phyloP scores from a whole-genome alignment of 352 stramenopile species.

The Halophytophthora polymorphica region DNA sequence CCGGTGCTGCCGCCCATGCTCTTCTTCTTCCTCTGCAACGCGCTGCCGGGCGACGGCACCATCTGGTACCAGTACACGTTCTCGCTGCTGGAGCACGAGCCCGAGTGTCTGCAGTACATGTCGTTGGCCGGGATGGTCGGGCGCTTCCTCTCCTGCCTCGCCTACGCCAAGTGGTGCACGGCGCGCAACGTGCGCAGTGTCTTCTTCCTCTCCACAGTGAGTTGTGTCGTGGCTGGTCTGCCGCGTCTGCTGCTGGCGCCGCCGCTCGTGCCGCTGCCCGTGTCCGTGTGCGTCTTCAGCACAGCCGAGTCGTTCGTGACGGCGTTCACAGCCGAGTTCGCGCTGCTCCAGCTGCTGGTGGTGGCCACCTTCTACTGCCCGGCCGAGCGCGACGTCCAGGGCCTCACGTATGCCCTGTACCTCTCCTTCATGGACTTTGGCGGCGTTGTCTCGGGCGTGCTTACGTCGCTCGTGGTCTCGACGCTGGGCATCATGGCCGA shows the following conservation, averaged over 20 bases:
- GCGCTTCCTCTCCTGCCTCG: slow-evolving; percentile 66
- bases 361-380: slow-evolving; percentile 84
- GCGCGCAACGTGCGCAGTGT: slow-evolving; percentile 65
- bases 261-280: slow-evolving; percentile 40
- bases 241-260: slow-evolving; percentile 64
- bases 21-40: slow-evolving; percentile 82
- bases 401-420: slow-evolving; percentile 77
- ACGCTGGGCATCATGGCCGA: slow-evolving; percentile 59
- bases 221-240: slow-evolving; percentile 55
- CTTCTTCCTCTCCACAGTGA: slow-evolving; percentile 75
- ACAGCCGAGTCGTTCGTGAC: slow-evolving; percentile 74
- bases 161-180: slow-evolving; percentile 69
- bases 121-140: slow-evolving; percentile 63
- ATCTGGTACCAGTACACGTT: slow-evolving; percentile 86
- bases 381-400: slow-evolving; percentile 44
- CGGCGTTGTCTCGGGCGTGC: slow-evolving; percentile 62
- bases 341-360: slow-evolving; percentile 76
- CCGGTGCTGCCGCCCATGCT: slow-evolving; percentile 68
- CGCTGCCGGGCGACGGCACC: slow-evolving; percentile 54
- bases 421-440: slow-evolving; percentile 87
- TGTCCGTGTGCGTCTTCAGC: slow-evolving; percentile 68
- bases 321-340: slow-evolving; percentile 75
- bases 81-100: slow-evolving; percentile 47
- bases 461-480: slow-evolving; percentile 53
- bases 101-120: slow-evolving; percentile 75